Evolutionary conservation across 1,284 basidiomycete genomes (phyloP).

Genomic region (Tranzscheliella williamsii): DNA sequence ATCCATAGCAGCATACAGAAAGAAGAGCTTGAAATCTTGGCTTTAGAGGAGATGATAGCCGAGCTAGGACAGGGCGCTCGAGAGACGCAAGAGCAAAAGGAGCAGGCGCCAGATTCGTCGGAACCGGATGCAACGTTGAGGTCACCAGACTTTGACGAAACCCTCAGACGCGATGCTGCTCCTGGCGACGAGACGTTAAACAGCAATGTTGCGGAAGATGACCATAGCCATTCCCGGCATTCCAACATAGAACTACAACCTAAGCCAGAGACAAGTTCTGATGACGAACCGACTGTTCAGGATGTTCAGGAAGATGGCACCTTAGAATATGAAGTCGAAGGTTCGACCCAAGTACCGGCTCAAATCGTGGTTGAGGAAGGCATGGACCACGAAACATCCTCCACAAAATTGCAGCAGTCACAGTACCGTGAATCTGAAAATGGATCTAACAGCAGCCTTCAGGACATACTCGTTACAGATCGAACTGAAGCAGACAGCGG

Average conservation of each 20-base stretch:
- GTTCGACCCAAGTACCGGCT: neutral
- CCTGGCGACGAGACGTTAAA: neutral
- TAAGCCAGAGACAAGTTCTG: neutral
- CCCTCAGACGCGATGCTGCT: neutral
- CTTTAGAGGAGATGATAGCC: slow-evolving; percentile 51
- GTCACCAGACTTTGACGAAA: neutral
- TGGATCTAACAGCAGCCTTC: no score
- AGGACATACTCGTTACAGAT: neutral
- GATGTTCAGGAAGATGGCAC: neutral
- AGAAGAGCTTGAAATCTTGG: slow-evolving; percentile 58
- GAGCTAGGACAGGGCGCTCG: slow-evolving; percentile 37
- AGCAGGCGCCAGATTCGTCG: slow-evolving; percentile 8
- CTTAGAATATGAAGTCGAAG: neutral
- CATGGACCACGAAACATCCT: no score
- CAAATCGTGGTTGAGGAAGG: neutral
- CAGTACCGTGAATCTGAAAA: neutral
- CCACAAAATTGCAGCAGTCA: neutral
- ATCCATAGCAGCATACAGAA: slow-evolving; percentile 43
- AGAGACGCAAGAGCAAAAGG: slow-evolving; percentile 18
- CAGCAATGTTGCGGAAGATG: neutral
- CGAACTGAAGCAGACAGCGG: neutral
- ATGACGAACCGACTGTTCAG: no score
- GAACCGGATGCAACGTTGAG: neutral
- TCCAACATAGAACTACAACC: neutral
- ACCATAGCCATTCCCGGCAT: neutral